These are phyloP conservation scores for Trichoderma harzianum DNA, from an alignment of 2,329 filamentous ascomycete genomes.

Conservation along the genomic window DNA sequence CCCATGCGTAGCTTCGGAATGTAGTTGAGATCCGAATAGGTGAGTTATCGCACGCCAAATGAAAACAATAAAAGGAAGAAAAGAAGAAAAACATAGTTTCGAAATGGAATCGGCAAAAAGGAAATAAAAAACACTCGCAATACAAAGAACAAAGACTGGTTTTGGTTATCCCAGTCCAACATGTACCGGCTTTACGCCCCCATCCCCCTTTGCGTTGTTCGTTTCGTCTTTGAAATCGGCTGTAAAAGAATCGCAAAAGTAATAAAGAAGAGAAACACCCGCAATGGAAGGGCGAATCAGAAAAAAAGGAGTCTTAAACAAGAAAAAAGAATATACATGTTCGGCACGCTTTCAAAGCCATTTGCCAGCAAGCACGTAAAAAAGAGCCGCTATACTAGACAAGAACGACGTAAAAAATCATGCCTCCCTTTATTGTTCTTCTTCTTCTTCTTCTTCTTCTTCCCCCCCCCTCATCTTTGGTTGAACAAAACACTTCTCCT, in stretches of 20 bases:
- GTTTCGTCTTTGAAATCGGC: not conserved
- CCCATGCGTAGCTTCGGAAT: conserved; percentile 2
- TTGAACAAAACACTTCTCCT: conserved; percentile 12
- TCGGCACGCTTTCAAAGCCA: not conserved
- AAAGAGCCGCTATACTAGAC: conserved; percentile 7
- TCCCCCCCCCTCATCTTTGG: not conserved
- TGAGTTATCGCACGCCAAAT: not conserved
- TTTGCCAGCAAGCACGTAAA: conserved; percentile 6
- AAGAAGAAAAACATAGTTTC: not conserved
- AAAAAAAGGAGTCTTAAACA: not conserved
- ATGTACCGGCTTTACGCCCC: not conserved
- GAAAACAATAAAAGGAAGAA: not conserved
- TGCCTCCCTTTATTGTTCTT: not conserved
- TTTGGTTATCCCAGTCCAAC: not conserved
- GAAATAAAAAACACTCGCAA: not conserved
- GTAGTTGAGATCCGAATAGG: not conserved
- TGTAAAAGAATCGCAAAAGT: not conserved
- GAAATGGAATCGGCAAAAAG: not conserved
- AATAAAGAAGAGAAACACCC: not conserved
- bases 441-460: not conserved
- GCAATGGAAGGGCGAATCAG: not conserved
- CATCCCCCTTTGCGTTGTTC: not conserved
- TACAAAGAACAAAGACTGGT: not conserved
- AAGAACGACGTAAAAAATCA: not conserved
- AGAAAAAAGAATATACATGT: conserved; percentile 5